Evolutionary conservation across 106 monocot genomes (phyloP).

Genomic region (Vanilla planifolia): DNA sequence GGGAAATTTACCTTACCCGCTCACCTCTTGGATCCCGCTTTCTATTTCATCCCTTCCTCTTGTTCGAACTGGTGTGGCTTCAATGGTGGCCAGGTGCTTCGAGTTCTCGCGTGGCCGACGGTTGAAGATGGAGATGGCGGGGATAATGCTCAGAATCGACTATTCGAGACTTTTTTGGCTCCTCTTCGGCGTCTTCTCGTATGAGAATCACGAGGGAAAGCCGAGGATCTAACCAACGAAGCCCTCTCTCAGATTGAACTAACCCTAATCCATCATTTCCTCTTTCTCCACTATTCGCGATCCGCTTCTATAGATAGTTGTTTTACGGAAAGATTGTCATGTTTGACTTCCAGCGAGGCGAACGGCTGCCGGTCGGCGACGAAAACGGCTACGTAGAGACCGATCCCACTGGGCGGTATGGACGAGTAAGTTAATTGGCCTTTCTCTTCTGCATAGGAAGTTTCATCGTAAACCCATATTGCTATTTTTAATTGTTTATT

Average conservation of each 20-base stretch:
- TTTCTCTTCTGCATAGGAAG: background rate
- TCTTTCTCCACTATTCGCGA: background rate
- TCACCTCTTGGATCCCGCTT: slow-evolving; percentile 1
- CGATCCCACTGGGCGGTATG: slow-evolving; percentile 70
- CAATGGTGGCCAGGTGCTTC: slow-evolving; percentile 37
- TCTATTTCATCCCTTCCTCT: background rate
- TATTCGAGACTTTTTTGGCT: slow-evolving; percentile 80
- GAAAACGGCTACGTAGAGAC: slow-evolving; percentile 50
- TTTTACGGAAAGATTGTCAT: background rate
- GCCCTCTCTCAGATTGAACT: background rate
- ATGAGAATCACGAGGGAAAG: slow-evolving; percentile 81
- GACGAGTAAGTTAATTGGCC: slow-evolving; percentile 50
- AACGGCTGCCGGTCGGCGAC: background rate
- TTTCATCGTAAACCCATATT: too few species aligned
- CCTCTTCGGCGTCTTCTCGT: slow-evolving; percentile 82
- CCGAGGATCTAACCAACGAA: slow-evolving; percentile 46
- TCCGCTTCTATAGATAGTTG: background rate
- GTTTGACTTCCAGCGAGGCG: background rate
- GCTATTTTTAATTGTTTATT: too few species aligned
- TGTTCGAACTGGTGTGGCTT: slow-evolving; percentile 4
- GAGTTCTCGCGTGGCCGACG: slow-evolving; percentile 36
- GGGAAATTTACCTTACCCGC: background rate
- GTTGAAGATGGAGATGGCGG: slow-evolving; percentile 33
- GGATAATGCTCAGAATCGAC: slow-evolving; percentile 67
- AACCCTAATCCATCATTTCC: background rate